Conservation (phyloP, 148 eudicot genomes). For the Rhododendron ferrugineum region DNA sequence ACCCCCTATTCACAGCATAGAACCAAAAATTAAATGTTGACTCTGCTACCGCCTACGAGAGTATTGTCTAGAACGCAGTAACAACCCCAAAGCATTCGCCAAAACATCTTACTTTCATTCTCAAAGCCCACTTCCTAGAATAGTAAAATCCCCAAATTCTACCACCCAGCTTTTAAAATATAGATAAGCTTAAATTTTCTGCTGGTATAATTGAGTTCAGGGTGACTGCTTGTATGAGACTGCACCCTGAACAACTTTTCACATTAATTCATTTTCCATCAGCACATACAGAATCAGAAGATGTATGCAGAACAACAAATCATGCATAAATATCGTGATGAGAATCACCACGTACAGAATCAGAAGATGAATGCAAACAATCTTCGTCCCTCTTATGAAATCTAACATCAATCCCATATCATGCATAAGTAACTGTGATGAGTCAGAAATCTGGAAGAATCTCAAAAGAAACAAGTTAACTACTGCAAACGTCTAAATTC, state of each 20-base stretch:
- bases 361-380: not conserved
- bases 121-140: not conserved
- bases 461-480: not conserved
- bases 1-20: not conserved
- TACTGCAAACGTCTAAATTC: not conserved
- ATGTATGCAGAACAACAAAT: not conserved
- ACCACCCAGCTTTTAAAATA: not conserved
- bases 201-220: not conserved
- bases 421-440: not conserved
- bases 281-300: not conserved
- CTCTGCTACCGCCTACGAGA: not conserved
- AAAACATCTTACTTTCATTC: not conserved
- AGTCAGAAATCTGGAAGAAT: not conserved
- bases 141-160: not conserved
- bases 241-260: not conserved
- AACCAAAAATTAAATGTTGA: not conserved
- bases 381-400: not conserved
- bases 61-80: not conserved
- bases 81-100: not conserved
- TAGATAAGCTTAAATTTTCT: not conserved
- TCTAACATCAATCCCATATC: not conserved
- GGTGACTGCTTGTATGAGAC: not conserved
- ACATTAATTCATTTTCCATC: not conserved
- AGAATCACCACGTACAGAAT: not conserved
- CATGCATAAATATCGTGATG: not conserved